Percentiles rank a stretch among this genome's conserved stretches.
These are phyloP conservation scores for Hibiscus mutabilis DNA, from an alignment of 345 rosid genomes.

Conservation along the genomic window DNA sequence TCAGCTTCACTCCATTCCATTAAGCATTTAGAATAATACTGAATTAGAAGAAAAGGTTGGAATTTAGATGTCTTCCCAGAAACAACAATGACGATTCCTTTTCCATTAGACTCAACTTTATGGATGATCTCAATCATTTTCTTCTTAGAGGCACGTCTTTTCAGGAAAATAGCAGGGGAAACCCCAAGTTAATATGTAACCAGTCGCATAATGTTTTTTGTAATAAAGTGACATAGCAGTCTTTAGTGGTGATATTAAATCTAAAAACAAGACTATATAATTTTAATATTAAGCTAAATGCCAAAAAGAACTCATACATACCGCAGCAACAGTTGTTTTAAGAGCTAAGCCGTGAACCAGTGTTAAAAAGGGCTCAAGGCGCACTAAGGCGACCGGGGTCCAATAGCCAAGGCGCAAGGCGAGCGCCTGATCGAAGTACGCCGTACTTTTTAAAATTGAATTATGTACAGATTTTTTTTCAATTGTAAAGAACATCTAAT, in stretches of 20 bases:
- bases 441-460: too few relatives aligned
- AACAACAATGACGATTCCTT: not conserved
- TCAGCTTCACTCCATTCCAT: not conserved
- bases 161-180: not conserved
- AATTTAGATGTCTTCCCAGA: conserved; percentile 3
- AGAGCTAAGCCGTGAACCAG: conserved; percentile 95
- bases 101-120: not conserved
- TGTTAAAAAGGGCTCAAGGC: too few relatives aligned
- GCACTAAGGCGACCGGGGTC: too few relatives aligned
- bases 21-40: not conserved
- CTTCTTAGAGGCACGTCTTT: not conserved
- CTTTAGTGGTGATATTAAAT: not conserved
- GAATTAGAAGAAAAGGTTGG: not conserved
- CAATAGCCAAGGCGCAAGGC: too few relatives aligned
- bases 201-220: not conserved
- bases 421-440: too few relatives aligned
- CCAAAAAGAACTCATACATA: conserved; percentile 24
- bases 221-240: not conserved
- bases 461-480: too few relatives aligned
- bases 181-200: not conserved
- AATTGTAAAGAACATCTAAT: too few relatives aligned
- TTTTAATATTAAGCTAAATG: not conserved
- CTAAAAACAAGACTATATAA: not conserved
- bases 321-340: conserved; percentile 98
- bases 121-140: not conserved